These are phyloP conservation scores for Saccharomycopsis guyanensis DNA, from an alignment of 805 yeast genomes.

Conservation along the genomic window DNA sequence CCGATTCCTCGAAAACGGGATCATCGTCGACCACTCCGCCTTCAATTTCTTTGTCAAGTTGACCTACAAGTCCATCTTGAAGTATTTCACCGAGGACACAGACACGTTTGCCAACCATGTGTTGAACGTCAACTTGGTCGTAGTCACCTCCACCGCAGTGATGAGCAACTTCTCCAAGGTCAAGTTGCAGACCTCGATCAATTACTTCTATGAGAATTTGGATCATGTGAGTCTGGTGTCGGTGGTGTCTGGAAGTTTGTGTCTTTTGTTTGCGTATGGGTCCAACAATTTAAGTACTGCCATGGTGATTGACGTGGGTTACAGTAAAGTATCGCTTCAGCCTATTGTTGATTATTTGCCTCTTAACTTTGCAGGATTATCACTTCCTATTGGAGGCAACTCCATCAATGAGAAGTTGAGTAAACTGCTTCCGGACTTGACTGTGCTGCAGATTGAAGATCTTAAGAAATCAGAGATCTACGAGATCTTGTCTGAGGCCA, in stretches of 20 bases:
- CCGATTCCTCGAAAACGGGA: constrained; percentile 57
- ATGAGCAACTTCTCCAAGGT: constrained; percentile 52
- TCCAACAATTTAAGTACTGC: constrained; percentile 47
- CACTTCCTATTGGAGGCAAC: constrained; percentile 54
- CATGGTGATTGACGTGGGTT: constrained; percentile 75
- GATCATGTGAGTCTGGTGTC: constrained; percentile 62
- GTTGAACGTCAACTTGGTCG: constrained; percentile 56
- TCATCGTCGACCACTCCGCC: constrained; percentile 61
- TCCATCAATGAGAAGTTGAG: constrained; percentile 49
- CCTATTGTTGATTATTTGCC: constrained; percentile 74
- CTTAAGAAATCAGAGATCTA: constrained; percentile 69
- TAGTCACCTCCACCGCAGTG: constrained; percentile 46
- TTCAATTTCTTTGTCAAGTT: constrained; percentile 51
- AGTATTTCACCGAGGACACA: constrained; percentile 25
- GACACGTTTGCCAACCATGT: constrained; percentile 18
- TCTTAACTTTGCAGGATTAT: constrained; percentile 44
- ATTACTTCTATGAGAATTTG: constrained; percentile 65
- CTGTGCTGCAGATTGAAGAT: constrained; percentile 54
- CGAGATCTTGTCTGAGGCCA: constrained; percentile 71
- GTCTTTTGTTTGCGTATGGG: constrained; percentile 69
- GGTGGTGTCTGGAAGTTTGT: constrained; percentile 58
- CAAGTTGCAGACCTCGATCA: constrained; percentile 62
- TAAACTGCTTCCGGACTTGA: constrained; percentile 50
- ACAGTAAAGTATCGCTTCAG: constrained; percentile 62
- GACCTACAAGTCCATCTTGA: constrained; percentile 40